Base-by-base conservation (phyloP, 768 basidiomycete species). In the Lentinula guzmanii region DNA sequence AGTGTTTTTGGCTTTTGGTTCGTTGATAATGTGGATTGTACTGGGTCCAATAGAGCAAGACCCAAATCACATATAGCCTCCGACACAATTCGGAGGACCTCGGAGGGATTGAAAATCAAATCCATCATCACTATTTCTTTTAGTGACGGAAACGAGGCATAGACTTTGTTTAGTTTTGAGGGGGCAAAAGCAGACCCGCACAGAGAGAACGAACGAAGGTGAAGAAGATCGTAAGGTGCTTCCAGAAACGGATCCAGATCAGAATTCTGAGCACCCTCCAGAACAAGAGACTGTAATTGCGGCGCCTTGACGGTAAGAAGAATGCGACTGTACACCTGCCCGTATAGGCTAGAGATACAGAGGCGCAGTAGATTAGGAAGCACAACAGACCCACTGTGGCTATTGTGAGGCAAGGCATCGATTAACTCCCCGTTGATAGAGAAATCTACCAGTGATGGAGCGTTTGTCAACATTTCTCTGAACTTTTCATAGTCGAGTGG, bases 361-460 rank as follows among this genome's bases (percentile, higher is more conserved):
- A 84, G 68, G 2, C 77, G 76, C 8, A 67, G 69, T 37, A 84
- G 69, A 34, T 64, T 65, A 5, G 77, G 77, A n/a, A 79, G 66
- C 0, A 65, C 65, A 42, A 70, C 66, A 18, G 34, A 37, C 13
- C 61, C 56, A 28, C 28, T 28, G 28, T 60, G 60, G 18, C 34
- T 21, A 54, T 33, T 63, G 37, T 5, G 11, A 10, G 9, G 74
- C 67, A 75, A 18, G 1, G 60, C 35, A 39, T 66, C 65, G 59
- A 80, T 68, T 15, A 81, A 72, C 39, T 81, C 75, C 15, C 81
- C 81, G 46, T 76, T 73, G 11, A 82, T 63, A 28, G 79, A 81
- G 28, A 83, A 71, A 65, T 80, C 67, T 11, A 69, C 65, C 9
- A 83, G 70, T 34, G 50, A 50, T 1, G 70, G 69, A 4, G 76